phyloP scores from a whole-genome alignment of 1,284 basidiomycete genomes.

The Irpex sp. region DNA sequence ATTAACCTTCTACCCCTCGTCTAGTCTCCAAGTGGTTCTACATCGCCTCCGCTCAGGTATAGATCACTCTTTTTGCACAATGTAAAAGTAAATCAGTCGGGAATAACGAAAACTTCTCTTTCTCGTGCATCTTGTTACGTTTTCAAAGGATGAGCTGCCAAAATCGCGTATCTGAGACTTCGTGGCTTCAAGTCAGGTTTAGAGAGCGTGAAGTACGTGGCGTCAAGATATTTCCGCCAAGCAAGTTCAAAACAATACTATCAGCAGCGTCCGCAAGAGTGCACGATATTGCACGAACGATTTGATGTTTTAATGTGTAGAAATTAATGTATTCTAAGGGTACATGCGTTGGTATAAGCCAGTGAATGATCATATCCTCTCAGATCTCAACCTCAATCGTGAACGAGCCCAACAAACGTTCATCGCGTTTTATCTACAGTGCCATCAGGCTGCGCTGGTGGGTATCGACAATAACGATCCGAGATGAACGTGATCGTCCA shows the following conservation, averaged over 20 bases:
- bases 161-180: background rate
- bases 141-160: background rate
- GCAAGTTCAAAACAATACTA: background rate
- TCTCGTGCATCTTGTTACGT: background rate
- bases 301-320: background rate
- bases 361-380: background rate
- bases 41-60: constrained; percentile 80
- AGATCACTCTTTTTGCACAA: constrained; percentile 15
- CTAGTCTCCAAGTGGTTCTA: constrained; percentile 88
- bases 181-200: background rate
- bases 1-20: constrained; percentile 24
- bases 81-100: constrained; percentile 11
- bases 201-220: background rate
- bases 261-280: background rate
- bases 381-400: background rate
- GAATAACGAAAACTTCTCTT: constrained; percentile 4
- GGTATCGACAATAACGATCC: constrained; percentile 30
- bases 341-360: constrained; percentile 2
- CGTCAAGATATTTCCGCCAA: too few relatives aligned
- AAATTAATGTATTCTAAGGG: constrained; percentile 1
- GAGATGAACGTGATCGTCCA: constrained; percentile 76
- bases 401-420: background rate
- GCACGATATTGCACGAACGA: background rate
- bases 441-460: constrained; percentile 24
- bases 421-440: constrained; percentile 19